Evolutionary conservation across 2,329 filamentous ascomycete genomes (phyloP).

Genomic region (Pseudogymnoascus destructans): DNA sequence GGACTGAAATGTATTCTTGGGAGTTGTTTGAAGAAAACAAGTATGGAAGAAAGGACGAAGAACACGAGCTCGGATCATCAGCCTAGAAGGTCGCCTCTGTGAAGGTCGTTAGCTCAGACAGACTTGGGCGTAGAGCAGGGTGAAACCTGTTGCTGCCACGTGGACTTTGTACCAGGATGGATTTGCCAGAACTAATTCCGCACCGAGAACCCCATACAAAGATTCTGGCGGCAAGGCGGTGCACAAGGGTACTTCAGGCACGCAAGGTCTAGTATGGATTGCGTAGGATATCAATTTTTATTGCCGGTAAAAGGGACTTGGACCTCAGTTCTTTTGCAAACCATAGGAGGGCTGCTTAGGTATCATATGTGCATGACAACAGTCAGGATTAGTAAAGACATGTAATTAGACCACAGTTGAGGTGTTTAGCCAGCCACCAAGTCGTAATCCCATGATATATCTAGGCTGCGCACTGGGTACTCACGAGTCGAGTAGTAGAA

Average conservation of each 20-base stretch:
- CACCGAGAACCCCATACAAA: background rate
- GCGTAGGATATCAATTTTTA: background rate
- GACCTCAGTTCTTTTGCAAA: background rate
- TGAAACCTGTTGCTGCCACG: background rate
- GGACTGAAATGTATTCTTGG: background rate
- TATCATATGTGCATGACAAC: background rate
- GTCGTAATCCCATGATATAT: background rate
- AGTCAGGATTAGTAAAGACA: background rate
- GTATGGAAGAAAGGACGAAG: background rate
- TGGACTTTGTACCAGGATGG: background rate
- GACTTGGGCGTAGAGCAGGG: background rate
- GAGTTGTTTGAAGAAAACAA: background rate
- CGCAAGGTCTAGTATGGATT: background rate
- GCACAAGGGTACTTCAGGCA: background rate
- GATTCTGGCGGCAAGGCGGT: background rate
- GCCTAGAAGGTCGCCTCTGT: background rate
- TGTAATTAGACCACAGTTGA: background rate
- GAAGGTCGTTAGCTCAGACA: background rate
- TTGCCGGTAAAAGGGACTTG: background rate
- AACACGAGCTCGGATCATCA: background rate
- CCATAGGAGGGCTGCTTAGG: background rate
- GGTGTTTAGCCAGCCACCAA: background rate
- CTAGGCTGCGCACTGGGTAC: too few species aligned
- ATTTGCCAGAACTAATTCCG: background rate
- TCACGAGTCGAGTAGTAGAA: too few species aligned